Evolutionary conservation across 2,329 filamentous ascomycete genomes (phyloP).

Genomic region (Hyphodiscus sp.): DNA sequence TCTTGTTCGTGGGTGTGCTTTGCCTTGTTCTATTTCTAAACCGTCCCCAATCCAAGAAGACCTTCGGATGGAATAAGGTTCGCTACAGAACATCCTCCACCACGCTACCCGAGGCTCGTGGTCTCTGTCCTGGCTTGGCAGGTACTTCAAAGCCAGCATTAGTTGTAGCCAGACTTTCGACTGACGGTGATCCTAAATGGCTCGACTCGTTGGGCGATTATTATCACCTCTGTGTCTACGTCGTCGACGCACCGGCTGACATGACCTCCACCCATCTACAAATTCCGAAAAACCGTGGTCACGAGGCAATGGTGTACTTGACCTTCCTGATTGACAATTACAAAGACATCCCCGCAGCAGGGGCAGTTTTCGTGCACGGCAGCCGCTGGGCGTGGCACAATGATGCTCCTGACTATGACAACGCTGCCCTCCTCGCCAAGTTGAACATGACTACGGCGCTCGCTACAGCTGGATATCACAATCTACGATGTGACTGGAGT

Average conservation of each 20-base stretch:
- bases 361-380: constrained; percentile 38
- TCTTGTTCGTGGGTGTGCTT: constrained; percentile 31
- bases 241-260: constrained; percentile 31
- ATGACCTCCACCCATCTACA: constrained; percentile 30
- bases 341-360: constrained; percentile 31
- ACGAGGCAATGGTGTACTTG: constrained; percentile 41
- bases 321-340: constrained; percentile 43
- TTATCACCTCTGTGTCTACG: constrained; percentile 42
- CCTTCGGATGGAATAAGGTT: constrained; percentile 38
- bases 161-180: constrained; percentile 36
- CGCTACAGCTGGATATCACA: constrained; percentile 37
- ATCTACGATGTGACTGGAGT: constrained; percentile 45
- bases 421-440: constrained; percentile 32
- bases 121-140: constrained; percentile 37
- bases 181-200: constrained; percentile 38
- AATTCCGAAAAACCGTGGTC: constrained; percentile 39
- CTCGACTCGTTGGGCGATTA: constrained; percentile 31
- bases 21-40: constrained; percentile 34
- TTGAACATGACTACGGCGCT: constrained; percentile 37
- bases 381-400: constrained; percentile 40
- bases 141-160: constrained; percentile 36
- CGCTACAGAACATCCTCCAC: constrained; percentile 35
- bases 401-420: constrained; percentile 38
- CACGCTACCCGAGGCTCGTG: constrained; percentile 32
- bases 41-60: constrained; percentile 26